Evolutionary conservation across 2,329 filamentous ascomycete genomes (phyloP).

Genomic region (Trichoderma brevicompactum): DNA sequence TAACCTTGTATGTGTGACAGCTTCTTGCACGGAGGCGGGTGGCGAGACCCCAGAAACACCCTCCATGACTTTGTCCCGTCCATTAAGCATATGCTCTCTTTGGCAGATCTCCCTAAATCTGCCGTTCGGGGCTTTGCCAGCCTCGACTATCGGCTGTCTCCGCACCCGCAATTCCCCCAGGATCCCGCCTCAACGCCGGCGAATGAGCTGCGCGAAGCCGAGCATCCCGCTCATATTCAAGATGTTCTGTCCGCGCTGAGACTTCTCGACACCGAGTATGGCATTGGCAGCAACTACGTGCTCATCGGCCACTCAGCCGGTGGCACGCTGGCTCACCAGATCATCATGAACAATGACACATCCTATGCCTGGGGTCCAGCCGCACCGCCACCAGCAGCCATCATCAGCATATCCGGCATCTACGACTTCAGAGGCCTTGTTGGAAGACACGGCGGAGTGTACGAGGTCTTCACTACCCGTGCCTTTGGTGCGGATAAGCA

Average conservation of each 20-base stretch:
- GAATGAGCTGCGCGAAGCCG: constrained; percentile 48
- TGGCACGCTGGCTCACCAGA: constrained; percentile 66
- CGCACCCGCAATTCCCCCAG: constrained; percentile 52
- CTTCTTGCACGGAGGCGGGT: constrained; percentile 66
- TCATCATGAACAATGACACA: constrained; percentile 51
- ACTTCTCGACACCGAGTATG: constrained; percentile 52
- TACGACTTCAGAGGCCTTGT: constrained; percentile 65
- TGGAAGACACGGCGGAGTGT: constrained; percentile 51
- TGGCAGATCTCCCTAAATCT: constrained; percentile 34
- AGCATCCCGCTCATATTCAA: constrained; percentile 62
- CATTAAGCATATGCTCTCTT: constrained; percentile 48
- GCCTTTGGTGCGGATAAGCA: constrained; percentile 62
- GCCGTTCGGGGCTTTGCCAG: constrained; percentile 65
- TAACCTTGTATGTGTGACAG: constrained; percentile 36
- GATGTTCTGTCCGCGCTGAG: constrained; percentile 60
- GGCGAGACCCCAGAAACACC: constrained; percentile 61
- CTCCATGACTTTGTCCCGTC: constrained; percentile 52
- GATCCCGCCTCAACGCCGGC: constrained; percentile 36
- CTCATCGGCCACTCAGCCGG: constrained; percentile 67
- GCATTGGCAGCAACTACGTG: constrained; percentile 56
- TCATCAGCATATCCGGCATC: constrained; percentile 68
- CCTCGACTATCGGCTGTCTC: constrained; percentile 65
- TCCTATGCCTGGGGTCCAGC: constrained; percentile 34
- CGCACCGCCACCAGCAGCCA: constrained; percentile 51
- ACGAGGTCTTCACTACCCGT: constrained; percentile 59